Percentiles rank a stretch among this genome's conserved stretches.
These are phyloP conservation scores for Talaromyces borbonicus DNA, from an alignment of 495 filamentous ascomycete genomes.

Conservation along the genomic window DNA sequence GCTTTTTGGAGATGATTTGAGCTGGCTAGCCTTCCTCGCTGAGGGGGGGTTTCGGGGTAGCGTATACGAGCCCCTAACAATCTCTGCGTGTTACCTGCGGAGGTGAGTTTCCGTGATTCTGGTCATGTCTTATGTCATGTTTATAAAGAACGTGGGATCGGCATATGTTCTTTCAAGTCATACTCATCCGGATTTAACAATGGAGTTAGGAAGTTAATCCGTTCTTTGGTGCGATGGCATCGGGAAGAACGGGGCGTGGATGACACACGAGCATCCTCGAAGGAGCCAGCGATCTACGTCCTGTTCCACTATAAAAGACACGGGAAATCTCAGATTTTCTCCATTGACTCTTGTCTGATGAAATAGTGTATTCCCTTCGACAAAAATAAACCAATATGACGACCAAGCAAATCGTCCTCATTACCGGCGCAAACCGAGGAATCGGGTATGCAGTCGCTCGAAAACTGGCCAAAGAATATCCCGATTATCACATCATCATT, in stretches of 20 bases:
- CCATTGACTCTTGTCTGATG: neutral
- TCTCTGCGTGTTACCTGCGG: too few relatives aligned
- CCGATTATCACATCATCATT: slow-evolving; percentile 30
- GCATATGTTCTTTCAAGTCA: neutral
- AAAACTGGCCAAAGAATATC: slow-evolving; percentile 19
- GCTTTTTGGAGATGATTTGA: too few relatives aligned
- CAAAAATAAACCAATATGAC: neutral
- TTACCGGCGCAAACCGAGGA: slow-evolving; percentile 38
- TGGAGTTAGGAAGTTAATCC: neutral
- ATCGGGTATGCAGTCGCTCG: slow-evolving; percentile 32
- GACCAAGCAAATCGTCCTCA: slow-evolving; percentile 24
- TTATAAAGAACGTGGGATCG: neutral
- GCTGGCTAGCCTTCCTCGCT: too few relatives aligned
- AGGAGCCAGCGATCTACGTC: too few relatives aligned
- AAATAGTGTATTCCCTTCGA: neutral
- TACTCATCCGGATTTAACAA: neutral
- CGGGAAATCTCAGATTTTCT: neutral
- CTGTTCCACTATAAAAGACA: neutral
- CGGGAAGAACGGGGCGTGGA: too few relatives aligned
- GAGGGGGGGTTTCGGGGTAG: too few relatives aligned
- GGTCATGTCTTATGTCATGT: slow-evolving; percentile 1
- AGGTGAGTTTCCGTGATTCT: too few relatives aligned
- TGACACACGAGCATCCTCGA: too few relatives aligned
- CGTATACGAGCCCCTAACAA: too few relatives aligned
- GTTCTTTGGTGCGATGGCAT: neutral